These are phyloP conservation scores for Porphyrellus cyaneotinctus DNA, from an alignment of 768 basidiomycete species.

Conservation along the genomic window DNA sequence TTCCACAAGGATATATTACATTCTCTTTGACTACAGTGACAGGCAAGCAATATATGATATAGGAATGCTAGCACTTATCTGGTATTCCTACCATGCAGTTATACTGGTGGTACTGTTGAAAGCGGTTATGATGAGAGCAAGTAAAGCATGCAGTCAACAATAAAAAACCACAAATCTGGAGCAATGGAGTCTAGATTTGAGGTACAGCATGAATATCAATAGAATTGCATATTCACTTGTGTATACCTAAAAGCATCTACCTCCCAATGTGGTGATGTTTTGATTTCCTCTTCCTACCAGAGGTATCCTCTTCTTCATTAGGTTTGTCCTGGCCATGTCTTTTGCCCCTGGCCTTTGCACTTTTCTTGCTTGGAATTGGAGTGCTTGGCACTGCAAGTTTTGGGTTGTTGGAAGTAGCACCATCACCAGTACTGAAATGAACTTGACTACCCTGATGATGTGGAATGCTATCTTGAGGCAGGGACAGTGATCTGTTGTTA, in stretches of 20 bases:
- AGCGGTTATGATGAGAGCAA: background rate
- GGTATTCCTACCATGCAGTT: background rate
- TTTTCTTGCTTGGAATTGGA: background rate
- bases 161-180: no score
- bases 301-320: background rate
- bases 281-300: background rate
- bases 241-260: background rate
- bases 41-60: background rate
- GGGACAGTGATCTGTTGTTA: background rate
- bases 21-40: background rate
- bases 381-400: background rate
- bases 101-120: background rate
- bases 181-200: no score
- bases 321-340: background rate
- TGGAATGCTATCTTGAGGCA: background rate
- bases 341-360: background rate
- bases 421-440: background rate
- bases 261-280: background rate
- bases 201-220: no score
- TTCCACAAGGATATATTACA: background rate
- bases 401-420: background rate
- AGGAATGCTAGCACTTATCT: no score
- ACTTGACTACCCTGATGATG: background rate
- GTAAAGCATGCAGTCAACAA: no score
- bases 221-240: no score